Conservation (phyloP, 2,329 filamentous ascomycete genomes). For the Fusarium transvaalense region DNA sequence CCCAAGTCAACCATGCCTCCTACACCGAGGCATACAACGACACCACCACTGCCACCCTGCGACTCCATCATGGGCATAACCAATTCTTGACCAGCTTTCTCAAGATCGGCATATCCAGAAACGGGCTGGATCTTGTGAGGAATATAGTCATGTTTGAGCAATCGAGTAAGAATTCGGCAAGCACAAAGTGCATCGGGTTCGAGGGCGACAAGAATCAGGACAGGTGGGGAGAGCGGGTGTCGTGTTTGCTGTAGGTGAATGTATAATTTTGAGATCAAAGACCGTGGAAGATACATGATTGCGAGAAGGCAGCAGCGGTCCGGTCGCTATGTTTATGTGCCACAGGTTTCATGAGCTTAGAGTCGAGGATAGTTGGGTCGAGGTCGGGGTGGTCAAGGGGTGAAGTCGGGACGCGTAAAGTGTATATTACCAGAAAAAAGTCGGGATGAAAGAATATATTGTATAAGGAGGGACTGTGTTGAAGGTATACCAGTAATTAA, state of each 20-base stretch:
- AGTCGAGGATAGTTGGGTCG: conserved; percentile 15
- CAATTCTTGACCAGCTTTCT: conserved; percentile 81
- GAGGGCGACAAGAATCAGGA: conserved; percentile 91
- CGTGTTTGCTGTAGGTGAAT: conserved; percentile 86
- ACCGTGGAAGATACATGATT: conserved; percentile 93
- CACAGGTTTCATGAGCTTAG: conserved; percentile 46
- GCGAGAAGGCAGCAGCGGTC: conserved; percentile 23
- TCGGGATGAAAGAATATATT: not conserved
- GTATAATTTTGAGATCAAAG: conserved; percentile 91
- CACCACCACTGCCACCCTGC: conserved; percentile 85
- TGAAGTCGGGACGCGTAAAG: conserved; percentile 41
- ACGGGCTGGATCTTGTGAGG: conserved; percentile 97
- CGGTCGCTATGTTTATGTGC: conserved; percentile 28
- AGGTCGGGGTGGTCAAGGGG: conserved; percentile 18
- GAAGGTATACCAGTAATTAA: conserved; percentile 6
- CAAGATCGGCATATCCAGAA: conserved; percentile 89
- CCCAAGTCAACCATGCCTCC: conserved; percentile 92
- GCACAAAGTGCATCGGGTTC: conserved; percentile 96
- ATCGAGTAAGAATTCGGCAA: conserved; percentile 89
- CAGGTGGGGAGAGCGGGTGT: conserved; percentile 90
- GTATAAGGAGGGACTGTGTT: not conserved
- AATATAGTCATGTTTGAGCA: conserved; percentile 98
- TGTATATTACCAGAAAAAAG: conserved; percentile 10
- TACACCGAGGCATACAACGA: conserved; percentile 92
- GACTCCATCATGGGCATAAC: conserved; percentile 88